Evolutionary conservation across 495 filamentous ascomycete species (phyloP).

Genomic region (Daldinia caldariorum): DNA sequence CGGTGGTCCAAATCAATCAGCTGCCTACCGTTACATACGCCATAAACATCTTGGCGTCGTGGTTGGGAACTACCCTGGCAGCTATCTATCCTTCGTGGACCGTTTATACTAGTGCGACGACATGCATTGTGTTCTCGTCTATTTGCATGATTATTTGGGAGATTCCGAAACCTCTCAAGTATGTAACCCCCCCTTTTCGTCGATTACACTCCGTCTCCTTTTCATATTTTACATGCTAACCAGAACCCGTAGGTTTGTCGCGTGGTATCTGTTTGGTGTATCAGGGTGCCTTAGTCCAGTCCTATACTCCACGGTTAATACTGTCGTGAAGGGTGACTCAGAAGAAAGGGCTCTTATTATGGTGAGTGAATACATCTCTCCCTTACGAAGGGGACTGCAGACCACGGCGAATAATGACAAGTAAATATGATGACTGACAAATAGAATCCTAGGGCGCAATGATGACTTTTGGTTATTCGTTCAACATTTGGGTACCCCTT

Average conservation of each 20-base stretch:
- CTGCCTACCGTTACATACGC: conserved; percentile 57
- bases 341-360: conserved; percentile 60
- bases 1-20: conserved; percentile 58
- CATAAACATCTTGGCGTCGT: conserved; percentile 57
- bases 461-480: conserved; percentile 63
- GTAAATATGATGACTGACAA: not conserved
- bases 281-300: conserved; percentile 57
- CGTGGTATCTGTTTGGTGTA: conserved; percentile 58
- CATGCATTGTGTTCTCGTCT: conserved; percentile 52
- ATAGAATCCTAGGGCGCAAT: conserved; percentile 51
- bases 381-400: not conserved
- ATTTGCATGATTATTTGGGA: conserved; percentile 60
- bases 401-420: not conserved
- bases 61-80: conserved; percentile 57
- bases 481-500: conserved; percentile 60
- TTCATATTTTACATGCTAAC: not conserved
- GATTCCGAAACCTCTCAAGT: conserved; percentile 57
- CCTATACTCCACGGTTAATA: conserved; percentile 59
- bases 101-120: conserved; percentile 51
- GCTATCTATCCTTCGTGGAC: conserved; percentile 59
- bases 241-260: conserved; percentile 50
- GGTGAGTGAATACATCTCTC: conserved; percentile 37
- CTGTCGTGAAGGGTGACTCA: conserved; percentile 57
- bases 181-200: conserved; percentile 6
- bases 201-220: not conserved